A percentile compares a stretch with the other conserved stretches of the same genome.
Conservation (phyloP, 495 filamentous ascomycete species). For the Thozetella sp. region DNA sequence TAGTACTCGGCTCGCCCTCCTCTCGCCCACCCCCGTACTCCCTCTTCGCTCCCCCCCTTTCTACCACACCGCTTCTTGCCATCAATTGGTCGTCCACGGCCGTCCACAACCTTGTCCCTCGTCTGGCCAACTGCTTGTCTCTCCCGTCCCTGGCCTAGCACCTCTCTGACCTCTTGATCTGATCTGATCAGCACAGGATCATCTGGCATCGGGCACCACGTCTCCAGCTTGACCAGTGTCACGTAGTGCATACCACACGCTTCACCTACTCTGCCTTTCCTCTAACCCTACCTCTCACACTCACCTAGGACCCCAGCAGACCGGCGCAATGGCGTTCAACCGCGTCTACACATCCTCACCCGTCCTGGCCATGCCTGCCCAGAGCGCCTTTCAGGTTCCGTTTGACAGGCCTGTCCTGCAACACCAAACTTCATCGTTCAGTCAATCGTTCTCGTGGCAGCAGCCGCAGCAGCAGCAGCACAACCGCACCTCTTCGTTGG, state of each 20-base stretch:
- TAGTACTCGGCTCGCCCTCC: slow-evolving; percentile 5
- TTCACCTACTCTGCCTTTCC: slow-evolving; percentile 8
- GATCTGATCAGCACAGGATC: slow-evolving; percentile 1
- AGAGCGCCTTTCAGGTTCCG: slow-evolving; percentile 44
- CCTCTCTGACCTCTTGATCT: slow-evolving; percentile 6
- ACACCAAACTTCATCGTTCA: slow-evolving; percentile 41
- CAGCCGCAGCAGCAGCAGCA: slow-evolving; percentile 24
- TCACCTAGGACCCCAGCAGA: slow-evolving; percentile 34
- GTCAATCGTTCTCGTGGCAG: slow-evolving; percentile 30
- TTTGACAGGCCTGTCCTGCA: slow-evolving; percentile 40
- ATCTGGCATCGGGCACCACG: not conserved
- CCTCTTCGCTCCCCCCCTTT: slow-evolving; percentile 5
- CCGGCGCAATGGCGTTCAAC: slow-evolving; percentile 45
- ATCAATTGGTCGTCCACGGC: slow-evolving; percentile 7
- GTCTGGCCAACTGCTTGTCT: slow-evolving; percentile 29
- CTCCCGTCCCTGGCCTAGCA: slow-evolving; percentile 20
- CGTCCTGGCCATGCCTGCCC: slow-evolving; percentile 50
- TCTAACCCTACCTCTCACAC: slow-evolving; percentile 22
- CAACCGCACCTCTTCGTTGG: slow-evolving; percentile 26
- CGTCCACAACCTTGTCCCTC: slow-evolving; percentile 1
- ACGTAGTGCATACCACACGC: not conserved
- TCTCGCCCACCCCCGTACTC: slow-evolving; percentile 7
- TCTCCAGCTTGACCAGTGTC: slow-evolving; percentile 4
- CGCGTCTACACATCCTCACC: slow-evolving; percentile 48
- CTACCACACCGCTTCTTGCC: not conserved